Percentiles rank a stretch among this genome's conserved stretches.
Evolutionary conservation across 1,139 yeast species (phyloP).

Genomic region (Oligophagozyma castellii): DNA sequence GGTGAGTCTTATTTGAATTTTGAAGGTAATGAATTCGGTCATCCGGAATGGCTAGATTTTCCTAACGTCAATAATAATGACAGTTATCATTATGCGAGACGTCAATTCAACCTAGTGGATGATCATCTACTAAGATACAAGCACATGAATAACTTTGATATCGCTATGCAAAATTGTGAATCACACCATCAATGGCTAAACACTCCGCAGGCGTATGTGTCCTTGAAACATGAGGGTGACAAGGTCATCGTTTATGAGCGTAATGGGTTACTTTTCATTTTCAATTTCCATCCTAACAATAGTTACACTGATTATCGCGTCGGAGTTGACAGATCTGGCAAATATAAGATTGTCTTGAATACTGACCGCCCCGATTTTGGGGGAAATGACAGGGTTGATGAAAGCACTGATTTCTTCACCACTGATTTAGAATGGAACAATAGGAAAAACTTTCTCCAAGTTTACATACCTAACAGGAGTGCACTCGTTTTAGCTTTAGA

Average conservation of each 20-base stretch:
- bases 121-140: slow-evolving; percentile 72
- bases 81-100: slow-evolving; percentile 85
- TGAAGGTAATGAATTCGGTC: slow-evolving; percentile 98
- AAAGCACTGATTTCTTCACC: slow-evolving; percentile 46
- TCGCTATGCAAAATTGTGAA: slow-evolving; percentile 72
- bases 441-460: slow-evolving; percentile 61
- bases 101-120: slow-evolving; percentile 79
- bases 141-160: slow-evolving; percentile 65
- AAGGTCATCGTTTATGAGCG: slow-evolving; percentile 83
- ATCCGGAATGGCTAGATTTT: slow-evolving; percentile 97
- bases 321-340: slow-evolving; percentile 74
- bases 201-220: slow-evolving; percentile 71
- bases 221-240: slow-evolving; percentile 78
- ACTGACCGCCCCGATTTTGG: slow-evolving; percentile 64
- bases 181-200: slow-evolving; percentile 56
- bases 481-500: slow-evolving; percentile 40
- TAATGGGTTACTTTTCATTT: slow-evolving; percentile 68
- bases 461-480: slow-evolving; percentile 73
- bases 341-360: slow-evolving; percentile 59
- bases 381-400: slow-evolving; percentile 68
- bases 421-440: slow-evolving; percentile 69
- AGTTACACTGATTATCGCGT: slow-evolving; percentile 79
- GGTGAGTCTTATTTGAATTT: slow-evolving; percentile 94
- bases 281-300: slow-evolving; percentile 78
- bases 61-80: slow-evolving; percentile 83